Base-by-base conservation (phyloP, 2,329 filamentous ascomycete species). In the Elsinoe fawcettii region DNA sequence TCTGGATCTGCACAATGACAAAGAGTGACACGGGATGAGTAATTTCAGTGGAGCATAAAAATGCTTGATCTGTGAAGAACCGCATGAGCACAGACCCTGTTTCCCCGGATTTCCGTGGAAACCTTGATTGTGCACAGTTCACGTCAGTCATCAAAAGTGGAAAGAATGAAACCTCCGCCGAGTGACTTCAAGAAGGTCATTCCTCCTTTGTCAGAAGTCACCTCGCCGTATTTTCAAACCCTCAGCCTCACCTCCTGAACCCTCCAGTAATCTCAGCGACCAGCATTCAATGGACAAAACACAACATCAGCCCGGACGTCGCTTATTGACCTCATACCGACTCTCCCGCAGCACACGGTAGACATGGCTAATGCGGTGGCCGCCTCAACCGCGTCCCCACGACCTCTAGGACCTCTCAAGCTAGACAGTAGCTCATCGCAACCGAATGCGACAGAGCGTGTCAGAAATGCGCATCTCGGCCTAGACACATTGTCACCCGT, bases 401-500 rank as follows among this genome's bases (percentile, higher is more conserved):
- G 23, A 16, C 39, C 37, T 47, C 5, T 53, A 14, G 30, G 34
- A 23, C 20, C 49, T 39, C 20, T 53, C 9, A 14, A 25, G 12
- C 20, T 53, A 12, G 49, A 53, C 12, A 27, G 22, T 22, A 22
- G 20, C 30, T n/a, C 41, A 16, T 47, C 54, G 14, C 39, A 27
- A 27, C 20, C 37, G 14, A 23, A 30, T 23, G 23, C 41, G 8
- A 27, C 54, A 12, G 41, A 47, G 11, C 51, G 36, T n/a, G 55
- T 61, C 43, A 57, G 56, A 20, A 47, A 57, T 22, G 73, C 73
- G 57, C 77, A 81, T 63, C 71, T 82, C 23, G 76, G 75, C 23
- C 68, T 86, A 43, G 83, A 87, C 62, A 78, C 84, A 14, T 84
- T 90, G 67, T 93, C 89, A 27, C 89, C 90, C 3, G 90, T 97